Evolutionary conservation across 768 basidiomycete genomes (phyloP).

Genomic region (Strobilomyces confusus): DNA sequence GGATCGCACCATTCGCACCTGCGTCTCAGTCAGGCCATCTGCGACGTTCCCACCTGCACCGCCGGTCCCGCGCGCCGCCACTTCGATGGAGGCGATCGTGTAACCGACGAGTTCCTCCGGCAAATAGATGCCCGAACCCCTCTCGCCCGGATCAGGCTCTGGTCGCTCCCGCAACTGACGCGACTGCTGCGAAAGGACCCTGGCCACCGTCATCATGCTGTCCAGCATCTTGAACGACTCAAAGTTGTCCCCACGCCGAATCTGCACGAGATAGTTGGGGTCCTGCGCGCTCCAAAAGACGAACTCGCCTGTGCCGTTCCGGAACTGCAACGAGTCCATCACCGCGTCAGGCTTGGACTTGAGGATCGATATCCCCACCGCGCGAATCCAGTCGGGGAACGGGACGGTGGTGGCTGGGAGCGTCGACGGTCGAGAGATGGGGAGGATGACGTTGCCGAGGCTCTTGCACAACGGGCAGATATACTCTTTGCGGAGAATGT

Average conservation of each 20-base stretch:
- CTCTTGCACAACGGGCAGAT: conserved; percentile 98
- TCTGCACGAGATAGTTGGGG: conserved; percentile 54
- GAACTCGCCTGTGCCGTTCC: conserved; percentile 83
- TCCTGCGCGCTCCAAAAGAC: conserved; percentile 88
- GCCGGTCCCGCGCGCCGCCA: conserved; percentile 66
- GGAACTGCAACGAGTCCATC: conserved; percentile 69
- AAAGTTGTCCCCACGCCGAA: conserved; percentile 50
- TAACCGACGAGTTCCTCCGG: conserved; percentile 91
- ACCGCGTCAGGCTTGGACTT: conserved; percentile 74
- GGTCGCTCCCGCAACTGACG: conserved; percentile 74
- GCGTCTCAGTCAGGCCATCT: conserved; percentile 65
- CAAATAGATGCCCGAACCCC: conserved; percentile 83
- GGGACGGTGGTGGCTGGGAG: conserved; percentile 46
- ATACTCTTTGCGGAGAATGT: conserved; percentile 89
- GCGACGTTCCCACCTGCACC: conserved; percentile 48
- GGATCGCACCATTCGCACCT: conserved; percentile 72
- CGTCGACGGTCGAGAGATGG: conserved; percentile 56
- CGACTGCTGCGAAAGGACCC: conserved; percentile 80
- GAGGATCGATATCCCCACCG: conserved; percentile 83
- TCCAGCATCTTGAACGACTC: conserved; percentile 81
- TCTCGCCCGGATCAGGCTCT: conserved; percentile 66
- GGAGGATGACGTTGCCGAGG: conserved; percentile 90
- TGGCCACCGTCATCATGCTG: conserved; percentile 74
- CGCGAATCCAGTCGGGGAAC: conserved; percentile 87
- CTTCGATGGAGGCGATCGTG: conserved; percentile 79